Percentiles rank a stretch among this genome's conserved stretches.
Evolutionary conservation across 2,329 filamentous ascomycete species (phyloP).

Genomic region (Hypoxylon sp.): DNA sequence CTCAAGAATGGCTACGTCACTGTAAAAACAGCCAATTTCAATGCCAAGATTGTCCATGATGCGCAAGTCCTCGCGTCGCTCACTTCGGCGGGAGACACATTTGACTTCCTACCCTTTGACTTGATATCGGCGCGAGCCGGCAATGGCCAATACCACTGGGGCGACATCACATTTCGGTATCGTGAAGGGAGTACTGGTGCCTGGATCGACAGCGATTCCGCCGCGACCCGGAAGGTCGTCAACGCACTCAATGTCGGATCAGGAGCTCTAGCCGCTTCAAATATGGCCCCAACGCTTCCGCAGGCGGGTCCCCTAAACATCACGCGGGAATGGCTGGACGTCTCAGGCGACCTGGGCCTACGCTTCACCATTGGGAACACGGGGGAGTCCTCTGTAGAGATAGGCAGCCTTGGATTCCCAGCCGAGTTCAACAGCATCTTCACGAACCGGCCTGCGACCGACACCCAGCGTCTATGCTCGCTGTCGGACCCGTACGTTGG

Average conservation of each 20-base stretch:
- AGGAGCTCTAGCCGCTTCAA: slow-evolving; percentile 57
- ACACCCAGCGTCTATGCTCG: slow-evolving; percentile 67
- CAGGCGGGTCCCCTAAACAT: slow-evolving; percentile 59
- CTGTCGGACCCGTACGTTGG: slow-evolving; percentile 73
- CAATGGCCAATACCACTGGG: slow-evolving; percentile 71
- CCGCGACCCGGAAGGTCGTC: slow-evolving; percentile 58
- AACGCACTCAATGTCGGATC: slow-evolving; percentile 48
- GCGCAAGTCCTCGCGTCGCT: slow-evolving; percentile 66
- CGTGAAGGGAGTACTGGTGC: slow-evolving; percentile 56
- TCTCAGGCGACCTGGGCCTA: slow-evolving; percentile 65
- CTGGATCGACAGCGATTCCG: slow-evolving; percentile 66
- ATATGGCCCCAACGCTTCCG: slow-evolving; percentile 60
- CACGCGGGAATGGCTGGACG: slow-evolving; percentile 66
- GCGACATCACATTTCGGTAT: slow-evolving; percentile 70
- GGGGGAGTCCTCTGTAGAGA: slow-evolving; percentile 60
- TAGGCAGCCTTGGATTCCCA: slow-evolving; percentile 71
- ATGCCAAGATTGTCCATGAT: slow-evolving; percentile 59
- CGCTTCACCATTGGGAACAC: slow-evolving; percentile 66
- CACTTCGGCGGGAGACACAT: slow-evolving; percentile 57
- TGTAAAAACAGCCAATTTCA: slow-evolving; percentile 60
- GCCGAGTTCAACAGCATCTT: slow-evolving; percentile 76
- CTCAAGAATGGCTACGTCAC: slow-evolving; percentile 59
- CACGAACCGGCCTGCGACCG: slow-evolving; percentile 62
- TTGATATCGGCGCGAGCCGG: slow-evolving; percentile 62
- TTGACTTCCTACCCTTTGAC: slow-evolving; percentile 71